phyloP scores from a whole-genome alignment of 345 rosid species.

The Aurinia saxatilis region DNA sequence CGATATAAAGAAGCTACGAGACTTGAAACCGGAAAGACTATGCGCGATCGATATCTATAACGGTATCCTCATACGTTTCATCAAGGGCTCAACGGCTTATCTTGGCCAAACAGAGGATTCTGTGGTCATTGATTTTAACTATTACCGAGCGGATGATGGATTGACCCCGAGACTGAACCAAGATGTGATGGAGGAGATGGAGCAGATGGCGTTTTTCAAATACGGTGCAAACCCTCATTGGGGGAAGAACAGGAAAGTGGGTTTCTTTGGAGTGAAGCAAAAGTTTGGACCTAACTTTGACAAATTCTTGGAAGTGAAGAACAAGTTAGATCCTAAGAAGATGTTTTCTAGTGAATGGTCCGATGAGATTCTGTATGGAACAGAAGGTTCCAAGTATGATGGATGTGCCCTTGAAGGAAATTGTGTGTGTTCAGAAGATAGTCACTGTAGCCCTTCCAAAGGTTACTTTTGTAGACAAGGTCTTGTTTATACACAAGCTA shows the following conservation, averaged over 20 bases:
- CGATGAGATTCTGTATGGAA: slow-evolving; percentile 52
- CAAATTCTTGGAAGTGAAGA: slow-evolving; percentile 52
- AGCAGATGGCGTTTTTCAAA: slow-evolving; percentile 81
- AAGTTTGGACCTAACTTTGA: slow-evolving; percentile 40
- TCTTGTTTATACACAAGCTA: slow-evolving; percentile 53
- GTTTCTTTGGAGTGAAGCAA: slow-evolving; percentile 49
- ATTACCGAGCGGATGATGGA: slow-evolving; percentile 53
- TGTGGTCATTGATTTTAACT: slow-evolving; percentile 68
- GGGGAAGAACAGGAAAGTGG: slow-evolving; percentile 74
- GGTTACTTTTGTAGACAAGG: slow-evolving; percentile 68
- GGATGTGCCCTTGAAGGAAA: slow-evolving; percentile 84
- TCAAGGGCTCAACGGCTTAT: slow-evolving; percentile 66
- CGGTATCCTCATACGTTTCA: slow-evolving; percentile 64
- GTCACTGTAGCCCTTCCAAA: slow-evolving; percentile 57
- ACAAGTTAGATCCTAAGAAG: slow-evolving; percentile 51
- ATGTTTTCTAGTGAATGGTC: slow-evolving; percentile 83
- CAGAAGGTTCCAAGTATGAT: slow-evolving; percentile 36
- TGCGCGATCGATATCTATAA: slow-evolving; percentile 70
- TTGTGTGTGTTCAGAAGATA: slow-evolving; percentile 74
- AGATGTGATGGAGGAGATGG: slow-evolving; percentile 80
- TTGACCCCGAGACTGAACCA: slow-evolving; percentile 61
- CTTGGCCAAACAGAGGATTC: slow-evolving; percentile 84
- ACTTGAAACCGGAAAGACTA: slow-evolving; percentile 45
- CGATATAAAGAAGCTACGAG: slow-evolving; percentile 60
- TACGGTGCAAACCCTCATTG: slow-evolving; percentile 83